Evolutionary conservation across 2,329 filamentous ascomycete genomes (phyloP).

Genomic region (Fusarium sp.): DNA sequence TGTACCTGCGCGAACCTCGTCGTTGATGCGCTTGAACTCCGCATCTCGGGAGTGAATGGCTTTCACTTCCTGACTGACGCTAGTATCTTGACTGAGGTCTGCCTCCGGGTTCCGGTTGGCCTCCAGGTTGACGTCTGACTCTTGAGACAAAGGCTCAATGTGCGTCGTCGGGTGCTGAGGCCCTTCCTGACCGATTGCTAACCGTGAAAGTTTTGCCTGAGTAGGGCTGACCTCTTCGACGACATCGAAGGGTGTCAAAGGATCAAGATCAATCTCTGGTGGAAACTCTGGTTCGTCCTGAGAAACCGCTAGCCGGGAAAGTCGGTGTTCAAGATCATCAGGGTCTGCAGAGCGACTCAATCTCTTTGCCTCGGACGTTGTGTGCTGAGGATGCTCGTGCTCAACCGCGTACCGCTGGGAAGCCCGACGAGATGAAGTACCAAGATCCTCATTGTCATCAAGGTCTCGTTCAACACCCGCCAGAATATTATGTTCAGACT

Average conservation of each 20-base stretch:
- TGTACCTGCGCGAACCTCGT: conserved; percentile 17
- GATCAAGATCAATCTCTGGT: conserved; percentile 13
- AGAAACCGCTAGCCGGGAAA: conserved; percentile 33
- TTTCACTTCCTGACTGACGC: neutral
- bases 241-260: conserved; percentile 16
- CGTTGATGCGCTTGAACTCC: conserved; percentile 35
- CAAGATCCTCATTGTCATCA: neutral
- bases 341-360: conserved; percentile 14
- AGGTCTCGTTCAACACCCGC: neutral
- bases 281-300: conserved; percentile 15
- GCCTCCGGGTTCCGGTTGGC: conserved; percentile 16
- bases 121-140: conserved; percentile 18
- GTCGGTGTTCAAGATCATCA: conserved; percentile 21
- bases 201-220: conserved; percentile 15
- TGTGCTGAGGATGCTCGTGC: neutral
- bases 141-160: conserved; percentile 14
- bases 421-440: neutral
- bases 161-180: conserved; percentile 11
- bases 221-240: neutral
- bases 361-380: neutral
- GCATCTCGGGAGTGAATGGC: conserved; percentile 12
- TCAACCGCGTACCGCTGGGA: neutral
- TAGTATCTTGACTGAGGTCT: conserved; percentile 16
- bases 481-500: neutral
- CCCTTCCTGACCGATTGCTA: conserved; percentile 25